Evolutionary conservation across 768 basidiomycete species (phyloP).

Genomic region (Boletellus emodensis): DNA sequence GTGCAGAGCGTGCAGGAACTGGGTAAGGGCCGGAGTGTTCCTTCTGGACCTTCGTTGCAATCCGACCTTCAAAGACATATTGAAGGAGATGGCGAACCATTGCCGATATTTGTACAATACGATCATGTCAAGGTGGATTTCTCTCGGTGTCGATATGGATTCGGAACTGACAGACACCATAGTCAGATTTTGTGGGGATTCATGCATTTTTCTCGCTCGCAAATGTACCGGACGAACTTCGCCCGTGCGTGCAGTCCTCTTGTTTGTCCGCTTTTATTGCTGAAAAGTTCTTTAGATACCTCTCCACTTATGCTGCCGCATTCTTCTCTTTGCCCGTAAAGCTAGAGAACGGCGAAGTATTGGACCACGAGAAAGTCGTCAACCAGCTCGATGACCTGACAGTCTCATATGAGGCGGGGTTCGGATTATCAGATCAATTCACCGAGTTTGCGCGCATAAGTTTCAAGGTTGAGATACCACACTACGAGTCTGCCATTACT

Average conservation of each 20-base stretch:
- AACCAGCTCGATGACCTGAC: conserved; percentile 89
- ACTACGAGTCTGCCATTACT: conserved; percentile 76
- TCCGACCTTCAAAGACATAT: conserved; percentile 59
- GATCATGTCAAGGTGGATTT: conserved; percentile 78
- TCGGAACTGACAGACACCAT: conserved; percentile 1
- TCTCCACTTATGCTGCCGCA: conserved; percentile 72
- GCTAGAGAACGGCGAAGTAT: conserved; percentile 59
- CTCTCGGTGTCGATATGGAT: neutral
- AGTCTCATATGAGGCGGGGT: conserved; percentile 73
- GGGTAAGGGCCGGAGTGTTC: conserved; percentile 42
- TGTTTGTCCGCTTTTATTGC: neutral
- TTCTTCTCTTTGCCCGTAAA: conserved; percentile 89
- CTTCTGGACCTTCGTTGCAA: conserved; percentile 29
- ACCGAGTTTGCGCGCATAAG: conserved; percentile 69
- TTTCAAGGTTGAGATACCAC: conserved; percentile 78
- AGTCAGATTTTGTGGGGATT: conserved; percentile 92
- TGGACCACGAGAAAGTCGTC: conserved; percentile 87
- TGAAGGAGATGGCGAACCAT: conserved; percentile 55
- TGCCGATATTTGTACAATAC: conserved; percentile 91
- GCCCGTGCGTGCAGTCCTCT: conserved; percentile 48
- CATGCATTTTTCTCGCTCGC: conserved; percentile 76
- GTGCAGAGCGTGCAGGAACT: conserved; percentile 63
- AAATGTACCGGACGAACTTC: conserved; percentile 66
- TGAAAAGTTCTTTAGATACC: conserved; percentile 46
- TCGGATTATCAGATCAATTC: conserved; percentile 65